Percentiles rank a stretch among this genome's conserved stretches.
phyloP scores from a whole-genome alignment of 805 yeast species.

The Starmerella apis region DNA sequence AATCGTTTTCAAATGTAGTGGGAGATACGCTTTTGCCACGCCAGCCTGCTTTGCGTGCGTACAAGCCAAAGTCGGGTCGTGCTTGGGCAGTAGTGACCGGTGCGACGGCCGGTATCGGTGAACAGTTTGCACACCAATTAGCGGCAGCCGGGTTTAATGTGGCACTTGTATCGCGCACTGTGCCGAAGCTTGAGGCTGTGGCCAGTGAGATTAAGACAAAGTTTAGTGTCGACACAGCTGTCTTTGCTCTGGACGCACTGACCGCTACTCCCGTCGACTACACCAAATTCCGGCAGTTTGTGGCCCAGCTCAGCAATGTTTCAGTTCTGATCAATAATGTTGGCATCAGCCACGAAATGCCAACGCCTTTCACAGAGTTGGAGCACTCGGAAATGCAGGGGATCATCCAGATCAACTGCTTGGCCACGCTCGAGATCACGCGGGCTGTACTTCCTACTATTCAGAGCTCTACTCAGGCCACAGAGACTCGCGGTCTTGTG shows the following conservation, averaged over 20 bases:
- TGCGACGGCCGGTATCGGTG: conserved; percentile 95
- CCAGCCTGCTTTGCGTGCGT: conserved; percentile 9
- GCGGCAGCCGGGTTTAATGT: conserved; percentile 78
- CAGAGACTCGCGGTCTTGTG: conserved; percentile 49
- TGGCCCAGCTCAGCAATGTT: conserved; percentile 42
- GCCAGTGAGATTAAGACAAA: conserved; percentile 52
- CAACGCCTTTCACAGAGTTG: conserved; percentile 85
- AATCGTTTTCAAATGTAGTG: conserved; percentile 8
- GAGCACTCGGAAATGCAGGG: conserved; percentile 58
- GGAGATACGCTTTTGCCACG: conserved; percentile 20
- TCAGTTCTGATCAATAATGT: conserved; percentile 82
- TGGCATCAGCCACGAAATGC: conserved; percentile 89
- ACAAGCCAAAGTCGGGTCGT: conserved; percentile 29
- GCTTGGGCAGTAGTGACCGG: conserved; percentile 95
- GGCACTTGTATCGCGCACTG: conserved; percentile 74
- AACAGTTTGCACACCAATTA: conserved; percentile 77
- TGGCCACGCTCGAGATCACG: conserved; percentile 75
- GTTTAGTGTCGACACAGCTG: conserved; percentile 52
- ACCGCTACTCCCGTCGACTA: conserved; percentile 52
- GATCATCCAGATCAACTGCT: conserved; percentile 76
- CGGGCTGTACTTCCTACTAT: conserved; percentile 69
- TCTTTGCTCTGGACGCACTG: conserved; percentile 71
- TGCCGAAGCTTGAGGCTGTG: conserved; percentile 57
- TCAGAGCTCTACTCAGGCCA: conserved; percentile 39
- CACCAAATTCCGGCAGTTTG: conserved; percentile 38